phyloP scores from a whole-genome alignment of 2,329 filamentous ascomycete species.

The Ophiobolus disseminans region DNA sequence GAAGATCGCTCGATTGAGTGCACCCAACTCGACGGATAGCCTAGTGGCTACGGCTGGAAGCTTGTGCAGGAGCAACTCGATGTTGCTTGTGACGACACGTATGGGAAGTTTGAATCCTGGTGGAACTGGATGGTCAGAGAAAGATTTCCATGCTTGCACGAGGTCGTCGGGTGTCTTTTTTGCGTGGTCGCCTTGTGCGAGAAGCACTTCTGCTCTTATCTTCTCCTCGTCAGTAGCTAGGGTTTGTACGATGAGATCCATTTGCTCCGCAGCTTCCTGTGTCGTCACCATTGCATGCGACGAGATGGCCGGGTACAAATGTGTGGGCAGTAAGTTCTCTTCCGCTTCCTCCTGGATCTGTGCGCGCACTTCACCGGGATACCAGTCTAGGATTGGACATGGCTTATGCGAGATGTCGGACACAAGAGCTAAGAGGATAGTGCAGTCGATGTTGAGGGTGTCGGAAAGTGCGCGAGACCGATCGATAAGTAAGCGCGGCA shows the following conservation, averaged over 20 bases:
- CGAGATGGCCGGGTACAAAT: conserved; percentile 69
- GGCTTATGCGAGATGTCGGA: conserved; percentile 73
- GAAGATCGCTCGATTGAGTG: conserved; percentile 74
- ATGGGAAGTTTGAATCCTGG: conserved; percentile 67
- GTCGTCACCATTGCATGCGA: conserved; percentile 69
- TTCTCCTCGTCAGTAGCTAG: conserved; percentile 54
- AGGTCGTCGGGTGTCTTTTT: conserved; percentile 21
- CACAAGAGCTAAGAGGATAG: conserved; percentile 73
- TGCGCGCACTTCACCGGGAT: conserved; percentile 66
- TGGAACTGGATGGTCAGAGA: conserved; percentile 64
- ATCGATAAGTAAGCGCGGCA: conserved; percentile 48
- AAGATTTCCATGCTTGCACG: conserved; percentile 34
- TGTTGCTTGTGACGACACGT: conserved; percentile 57
- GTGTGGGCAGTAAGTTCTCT: conserved; percentile 65
- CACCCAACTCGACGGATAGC: conserved; percentile 59
- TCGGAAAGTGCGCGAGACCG: conserved; percentile 49
- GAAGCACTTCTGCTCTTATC: conserved; percentile 64
- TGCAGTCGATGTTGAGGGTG: conserved; percentile 69
- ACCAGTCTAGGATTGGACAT: conserved; percentile 56
- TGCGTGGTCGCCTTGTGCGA: conserved; percentile 53
- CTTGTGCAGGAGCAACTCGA: conserved; percentile 41
- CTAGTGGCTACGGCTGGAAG: conserved; percentile 56
- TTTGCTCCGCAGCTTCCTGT: conserved; percentile 67
- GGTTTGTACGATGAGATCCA: conserved; percentile 56
- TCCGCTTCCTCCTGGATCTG: conserved; percentile 71